These are phyloP conservation scores for Chrysoporthe deuterocubensis DNA, from an alignment of 2,329 filamentous ascomycete genomes.

Conservation along the genomic window DNA sequence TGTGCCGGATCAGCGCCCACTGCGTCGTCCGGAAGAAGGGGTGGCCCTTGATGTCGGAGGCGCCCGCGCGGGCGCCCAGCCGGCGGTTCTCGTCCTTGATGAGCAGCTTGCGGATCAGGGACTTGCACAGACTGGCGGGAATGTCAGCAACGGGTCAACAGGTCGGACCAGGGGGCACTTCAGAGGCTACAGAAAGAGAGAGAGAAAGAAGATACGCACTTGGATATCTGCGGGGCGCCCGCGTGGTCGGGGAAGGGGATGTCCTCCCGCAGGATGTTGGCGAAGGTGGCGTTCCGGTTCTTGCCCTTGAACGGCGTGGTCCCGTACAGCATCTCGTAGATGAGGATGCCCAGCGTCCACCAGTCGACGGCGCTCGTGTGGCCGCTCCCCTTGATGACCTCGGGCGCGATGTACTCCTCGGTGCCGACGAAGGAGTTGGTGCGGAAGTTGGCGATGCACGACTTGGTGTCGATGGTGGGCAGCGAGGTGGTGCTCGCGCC, in stretches of 20 bases:
- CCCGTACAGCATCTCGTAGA: conserved; percentile 98
- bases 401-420: conserved; percentile 97
- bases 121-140: conserved; percentile 81
- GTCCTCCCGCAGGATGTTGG: conserved; percentile 94
- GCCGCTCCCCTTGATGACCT: conserved; percentile 97
- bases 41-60: conserved; percentile 94
- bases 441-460: conserved; percentile 96
- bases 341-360: conserved; percentile 97
- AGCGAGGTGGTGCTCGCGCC: conserved; percentile 84
- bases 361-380: conserved; percentile 98
- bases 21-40: conserved; percentile 96
- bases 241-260: conserved; percentile 93
- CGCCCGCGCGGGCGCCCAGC: conserved; percentile 89
- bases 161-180: too few species aligned
- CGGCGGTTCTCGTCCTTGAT: conserved; percentile 98
- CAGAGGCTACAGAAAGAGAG: conserved; percentile 23
- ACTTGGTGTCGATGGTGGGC: conserved; percentile 97
- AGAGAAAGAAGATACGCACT: conserved; percentile 61
- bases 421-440: conserved; percentile 99
- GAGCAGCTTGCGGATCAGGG: conserved; percentile 89
- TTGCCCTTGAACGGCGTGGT: conserved; percentile 99
- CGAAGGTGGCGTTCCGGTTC: conserved; percentile 97
- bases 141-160: conserved; percentile 17
- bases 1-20: conserved; percentile 95
- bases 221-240: conserved; percentile 83